A percentile compares a stretch with the other conserved stretches of the same genome.
Conservation (phyloP, 169 alveolate genomes). For the Theileria parva region DNA sequence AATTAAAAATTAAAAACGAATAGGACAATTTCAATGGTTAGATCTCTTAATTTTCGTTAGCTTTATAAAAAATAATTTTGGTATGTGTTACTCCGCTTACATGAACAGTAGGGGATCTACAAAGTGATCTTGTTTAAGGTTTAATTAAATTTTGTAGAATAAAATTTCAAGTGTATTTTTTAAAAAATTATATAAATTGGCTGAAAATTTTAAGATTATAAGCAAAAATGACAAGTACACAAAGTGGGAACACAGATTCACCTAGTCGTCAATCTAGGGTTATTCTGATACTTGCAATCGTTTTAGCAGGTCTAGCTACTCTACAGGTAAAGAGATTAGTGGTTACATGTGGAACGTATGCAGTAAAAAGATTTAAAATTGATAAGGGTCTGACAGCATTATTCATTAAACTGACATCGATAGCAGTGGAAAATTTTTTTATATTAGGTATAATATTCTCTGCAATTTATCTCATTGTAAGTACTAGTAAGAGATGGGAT, state of each 20-base stretch:
- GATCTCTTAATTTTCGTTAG: neutral
- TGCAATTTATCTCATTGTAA: neutral
- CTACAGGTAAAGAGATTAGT: conserved; percentile 16
- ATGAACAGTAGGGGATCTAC: neutral
- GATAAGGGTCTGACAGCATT: neutral
- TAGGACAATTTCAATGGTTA: neutral
- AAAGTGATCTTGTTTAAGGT: neutral
- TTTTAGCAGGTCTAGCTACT: conserved; percentile 22
- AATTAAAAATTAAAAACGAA: neutral
- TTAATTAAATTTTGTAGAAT: no score
- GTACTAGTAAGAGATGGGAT: neutral
- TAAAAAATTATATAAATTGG: neutral
- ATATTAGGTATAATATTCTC: neutral
- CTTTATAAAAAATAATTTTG: neutral
- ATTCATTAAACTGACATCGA: conserved; percentile 24
- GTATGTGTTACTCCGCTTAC: neutral
- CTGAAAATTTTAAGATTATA: neutral
- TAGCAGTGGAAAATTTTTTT: conserved; percentile 1
- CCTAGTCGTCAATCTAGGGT: neutral
- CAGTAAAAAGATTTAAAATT: conserved; percentile 23
- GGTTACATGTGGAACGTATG: conserved; percentile 24
- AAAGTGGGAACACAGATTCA: neutral
- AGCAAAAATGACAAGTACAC: neutral
- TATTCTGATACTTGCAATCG: neutral
- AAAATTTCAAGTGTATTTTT: no score